A percentile compares a stretch with the other conserved stretches of the same genome.
Evolutionary conservation across 495 filamentous ascomycete genomes (phyloP).

Genomic region (Wilcoxina mikolae): DNA sequence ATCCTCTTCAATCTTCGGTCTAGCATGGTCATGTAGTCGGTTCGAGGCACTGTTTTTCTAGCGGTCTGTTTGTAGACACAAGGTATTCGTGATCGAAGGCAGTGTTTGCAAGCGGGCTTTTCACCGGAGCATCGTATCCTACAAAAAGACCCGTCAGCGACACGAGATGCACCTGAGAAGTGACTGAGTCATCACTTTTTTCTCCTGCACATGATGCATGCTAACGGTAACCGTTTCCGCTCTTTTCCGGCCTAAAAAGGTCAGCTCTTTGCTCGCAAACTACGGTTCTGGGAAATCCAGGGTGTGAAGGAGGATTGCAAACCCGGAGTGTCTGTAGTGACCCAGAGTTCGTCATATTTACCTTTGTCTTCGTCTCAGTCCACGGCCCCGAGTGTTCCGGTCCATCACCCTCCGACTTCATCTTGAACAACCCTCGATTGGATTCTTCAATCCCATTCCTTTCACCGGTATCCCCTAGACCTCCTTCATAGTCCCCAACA

Average conservation of each 20-base stretch:
- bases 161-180: too few relatives aligned
- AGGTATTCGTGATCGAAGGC: conserved; percentile 78
- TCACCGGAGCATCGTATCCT: conserved; percentile 86
- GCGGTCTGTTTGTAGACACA: conserved; percentile 99
- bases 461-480: neutral
- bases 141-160: neutral
- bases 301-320: too few relatives aligned
- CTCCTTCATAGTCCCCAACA: conserved; percentile 1
- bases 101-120: conserved; percentile 95
- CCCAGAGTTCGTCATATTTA: conserved; percentile 6
- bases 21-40: conserved; percentile 98
- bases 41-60: conserved; percentile 85
- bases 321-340: too few relatives aligned
- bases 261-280: neutral
- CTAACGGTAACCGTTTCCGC: conserved; percentile 78
- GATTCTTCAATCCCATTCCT: neutral
- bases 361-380: conserved; percentile 91
- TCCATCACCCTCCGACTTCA: conserved; percentile 17
- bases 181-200: conserved; percentile 49
- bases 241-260: conserved; percentile 63
- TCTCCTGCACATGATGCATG: conserved; percentile 87
- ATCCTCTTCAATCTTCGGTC: conserved; percentile 86
- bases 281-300: too few relatives aligned
- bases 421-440: conserved; percentile 16
- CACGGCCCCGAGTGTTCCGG: conserved; percentile 39